A percentile compares a stretch with the other conserved stretches of the same genome.
phyloP scores from a whole-genome alignment of 148 eudicot genomes.

The Dianthus caryophyllus region DNA sequence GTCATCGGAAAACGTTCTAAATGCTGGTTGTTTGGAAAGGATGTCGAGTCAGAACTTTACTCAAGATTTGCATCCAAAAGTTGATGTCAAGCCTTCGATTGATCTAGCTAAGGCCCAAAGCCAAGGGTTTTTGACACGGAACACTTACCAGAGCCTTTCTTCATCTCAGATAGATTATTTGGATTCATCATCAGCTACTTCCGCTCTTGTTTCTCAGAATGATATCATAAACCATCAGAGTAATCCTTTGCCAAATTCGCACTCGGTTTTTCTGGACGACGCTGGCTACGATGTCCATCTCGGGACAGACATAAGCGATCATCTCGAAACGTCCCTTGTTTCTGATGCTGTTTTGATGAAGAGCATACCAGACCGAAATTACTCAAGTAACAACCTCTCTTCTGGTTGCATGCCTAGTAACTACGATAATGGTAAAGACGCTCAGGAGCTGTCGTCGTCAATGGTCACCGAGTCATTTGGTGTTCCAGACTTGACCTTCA shows the following conservation, averaged over 20 bases:
- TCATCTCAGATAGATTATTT: conserved; percentile 69
- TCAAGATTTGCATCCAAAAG: conserved; percentile 53
- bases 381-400: conserved; percentile 47
- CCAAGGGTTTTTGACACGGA: conserved; percentile 52
- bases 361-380: conserved; percentile 53
- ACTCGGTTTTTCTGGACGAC: conserved; percentile 56
- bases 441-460: conserved; percentile 80
- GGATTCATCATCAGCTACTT: conserved; percentile 89
- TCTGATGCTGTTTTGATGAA: conserved; percentile 52
- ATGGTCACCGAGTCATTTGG: conserved; percentile 93
- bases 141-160: conserved; percentile 38
- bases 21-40: conserved; percentile 47
- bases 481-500: conserved; percentile 86
- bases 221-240: conserved; percentile 46
- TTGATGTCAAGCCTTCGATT: conserved; percentile 56
- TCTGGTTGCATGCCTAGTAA: conserved; percentile 61
- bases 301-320: conserved; percentile 42
- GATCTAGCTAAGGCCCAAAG: conserved; percentile 50
- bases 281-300: conserved; percentile 40
- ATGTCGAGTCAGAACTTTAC: conserved; percentile 38
- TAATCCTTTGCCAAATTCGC: conserved; percentile 54
- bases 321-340: conserved; percentile 45
- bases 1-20: conserved; percentile 37
- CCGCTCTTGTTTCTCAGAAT: conserved; percentile 62
- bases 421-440: conserved; percentile 64